Conservation (phyloP, 2,329 filamentous ascomycete species). For the Alternaria triticina region DNA sequence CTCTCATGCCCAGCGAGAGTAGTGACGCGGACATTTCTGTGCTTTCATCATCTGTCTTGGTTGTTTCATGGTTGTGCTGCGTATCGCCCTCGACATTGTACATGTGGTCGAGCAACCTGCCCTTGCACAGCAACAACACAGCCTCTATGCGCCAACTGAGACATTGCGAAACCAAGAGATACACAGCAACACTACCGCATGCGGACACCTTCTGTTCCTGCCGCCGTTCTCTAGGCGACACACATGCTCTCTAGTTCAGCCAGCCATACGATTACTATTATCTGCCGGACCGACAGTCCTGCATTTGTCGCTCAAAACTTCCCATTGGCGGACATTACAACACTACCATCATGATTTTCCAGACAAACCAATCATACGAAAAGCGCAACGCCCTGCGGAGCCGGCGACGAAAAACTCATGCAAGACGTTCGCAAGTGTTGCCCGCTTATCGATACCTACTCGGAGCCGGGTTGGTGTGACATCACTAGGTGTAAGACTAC, state of each 20-base stretch:
- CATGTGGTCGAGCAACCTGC: neutral
- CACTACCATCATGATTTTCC: neutral
- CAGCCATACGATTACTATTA: neutral
- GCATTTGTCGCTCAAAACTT: neutral
- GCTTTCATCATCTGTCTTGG: neutral
- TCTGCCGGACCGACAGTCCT: neutral
- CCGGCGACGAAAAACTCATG: neutral
- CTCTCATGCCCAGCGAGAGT: neutral
- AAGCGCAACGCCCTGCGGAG: constrained; percentile 1
- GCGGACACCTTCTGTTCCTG: neutral
- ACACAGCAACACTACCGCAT: constrained; percentile 2
- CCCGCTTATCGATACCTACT: constrained; percentile 18
- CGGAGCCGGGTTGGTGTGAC: constrained; percentile 2
- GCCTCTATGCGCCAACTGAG: neutral
- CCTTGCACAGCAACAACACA: neutral
- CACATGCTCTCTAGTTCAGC: neutral
- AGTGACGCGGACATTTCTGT: neutral
- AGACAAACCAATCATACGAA: constrained; percentile 12
- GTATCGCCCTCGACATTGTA: neutral
- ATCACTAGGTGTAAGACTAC: constrained; percentile 7
- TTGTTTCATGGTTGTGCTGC: neutral
- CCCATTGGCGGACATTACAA: constrained; percentile 9
- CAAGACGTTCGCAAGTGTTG: constrained; percentile 4
- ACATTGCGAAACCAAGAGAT: neutral
- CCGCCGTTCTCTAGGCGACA: neutral